Evolutionary conservation across 768 basidiomycete genomes (phyloP), one percentile per base, ranked within the genome.

Genomic region (Lentinula detonsa): DNA sequence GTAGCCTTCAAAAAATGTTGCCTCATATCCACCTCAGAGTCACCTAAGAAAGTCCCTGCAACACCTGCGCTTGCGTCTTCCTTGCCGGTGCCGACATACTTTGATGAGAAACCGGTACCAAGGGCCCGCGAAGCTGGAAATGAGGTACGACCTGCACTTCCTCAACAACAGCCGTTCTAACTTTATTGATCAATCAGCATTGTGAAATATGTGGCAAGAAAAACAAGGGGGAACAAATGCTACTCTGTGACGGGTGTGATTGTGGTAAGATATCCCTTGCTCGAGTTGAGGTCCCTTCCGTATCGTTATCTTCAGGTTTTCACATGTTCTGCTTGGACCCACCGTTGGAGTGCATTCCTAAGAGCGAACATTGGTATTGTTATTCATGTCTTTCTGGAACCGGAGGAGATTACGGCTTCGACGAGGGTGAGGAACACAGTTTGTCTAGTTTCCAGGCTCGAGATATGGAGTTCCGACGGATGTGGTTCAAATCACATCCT

Each of bases 271-370:
- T 18, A 43, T 42, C 21, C 18, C 35, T 28, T n/a, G 18, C 28
- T 39, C 16, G 21, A 23, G 4, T 54, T 8, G 16, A 21, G 49
- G n/a, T 33, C 13, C 43, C 7, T 5, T 58, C 31, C 39, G 34
- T 33, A 39, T 59, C 15, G 23, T 51, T n/a, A 31, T 10, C 63
- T 61, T 63, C 60, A 95, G 93, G 96, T 4, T 99, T 93, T 75
- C 97, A 99, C 74, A 97, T 91, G 77, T 94, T 91, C 72, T 99
- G 97, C 71, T 87, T 99, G 61, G 90, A 94, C 69, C 97, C 97
- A 11, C 95, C 95, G 18, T 76, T 98, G 57, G 75, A 81, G 8
- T 76, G 80, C 2, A 91, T 99, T 59, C 97, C 97, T 1, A 91
- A 89, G 69, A 50, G 48, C 35, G 93, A 95, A 43, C 88, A 96